These are phyloP conservation scores for Neopestalotiopsis rosae DNA, from an alignment of 2,329 filamentous ascomycete species.

Conservation along the genomic window DNA sequence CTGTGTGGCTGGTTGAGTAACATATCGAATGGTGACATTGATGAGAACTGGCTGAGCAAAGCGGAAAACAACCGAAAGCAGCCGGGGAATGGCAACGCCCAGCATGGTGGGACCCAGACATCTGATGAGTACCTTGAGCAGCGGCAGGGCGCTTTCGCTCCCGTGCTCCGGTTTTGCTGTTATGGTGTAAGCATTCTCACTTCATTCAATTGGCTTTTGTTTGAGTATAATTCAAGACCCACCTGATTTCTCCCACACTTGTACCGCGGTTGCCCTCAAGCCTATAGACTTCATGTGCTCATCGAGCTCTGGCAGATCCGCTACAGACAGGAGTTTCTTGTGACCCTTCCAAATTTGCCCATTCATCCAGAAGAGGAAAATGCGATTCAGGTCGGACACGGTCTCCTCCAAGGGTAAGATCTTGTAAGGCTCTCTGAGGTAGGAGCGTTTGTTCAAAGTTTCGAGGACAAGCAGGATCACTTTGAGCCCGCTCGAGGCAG, in stretches of 20 bases:
- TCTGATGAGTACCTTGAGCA: slow-evolving; percentile 3
- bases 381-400: not conserved
- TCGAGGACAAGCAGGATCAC: not conserved
- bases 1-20: slow-evolving; percentile 20
- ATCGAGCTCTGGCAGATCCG: not conserved
- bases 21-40: slow-evolving; percentile 40
- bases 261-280: not conserved
- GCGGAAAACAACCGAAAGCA: slow-evolving; percentile 44
- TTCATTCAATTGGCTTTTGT: not conserved
- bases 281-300: not conserved
- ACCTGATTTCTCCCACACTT: not conserved
- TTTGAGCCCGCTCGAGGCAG: not conserved
- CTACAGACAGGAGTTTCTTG: not conserved
- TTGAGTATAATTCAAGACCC: not conserved
- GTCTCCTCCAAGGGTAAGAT: not conserved
- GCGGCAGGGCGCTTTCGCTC: not conserved
- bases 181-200: not conserved
- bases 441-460: not conserved
- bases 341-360: not conserved
- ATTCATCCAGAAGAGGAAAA: not conserved
- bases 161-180: slow-evolving; percentile 4
- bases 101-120: not conserved
- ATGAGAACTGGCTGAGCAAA: slow-evolving; percentile 48
- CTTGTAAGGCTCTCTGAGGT: not conserved
- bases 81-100: slow-evolving; percentile 26